Percentiles rank a stretch among this genome's conserved stretches.
Conservation (phyloP, 2,329 filamentous ascomycete genomes). For the Venturia nashicola region DNA sequence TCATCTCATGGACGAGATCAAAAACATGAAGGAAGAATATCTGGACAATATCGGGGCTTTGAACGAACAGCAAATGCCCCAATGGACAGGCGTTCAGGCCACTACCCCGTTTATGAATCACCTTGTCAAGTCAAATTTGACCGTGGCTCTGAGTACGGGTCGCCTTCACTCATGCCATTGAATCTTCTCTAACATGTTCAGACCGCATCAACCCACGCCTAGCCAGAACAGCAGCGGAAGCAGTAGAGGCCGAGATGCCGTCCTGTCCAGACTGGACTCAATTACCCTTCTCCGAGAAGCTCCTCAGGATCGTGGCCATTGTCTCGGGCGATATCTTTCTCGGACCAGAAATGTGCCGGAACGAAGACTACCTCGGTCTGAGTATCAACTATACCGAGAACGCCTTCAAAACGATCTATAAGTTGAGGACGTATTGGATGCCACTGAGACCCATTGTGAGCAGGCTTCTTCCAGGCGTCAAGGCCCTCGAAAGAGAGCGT, state of each 20-base stretch:
- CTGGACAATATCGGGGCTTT: background rate
- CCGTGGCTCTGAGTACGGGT: background rate
- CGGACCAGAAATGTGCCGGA: conserved; percentile 4
- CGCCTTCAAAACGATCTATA: background rate
- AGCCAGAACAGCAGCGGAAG: background rate
- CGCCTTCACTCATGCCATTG: background rate
- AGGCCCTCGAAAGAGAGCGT: conserved; percentile 10
- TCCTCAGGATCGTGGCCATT: background rate
- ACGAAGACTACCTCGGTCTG: background rate
- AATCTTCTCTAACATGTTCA: background rate
- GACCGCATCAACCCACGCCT: background rate
- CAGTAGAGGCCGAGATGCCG: background rate
- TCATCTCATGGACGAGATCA: background rate
- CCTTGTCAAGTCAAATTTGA: background rate
- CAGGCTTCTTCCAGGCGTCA: background rate
- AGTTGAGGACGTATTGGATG: background rate
- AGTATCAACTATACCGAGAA: background rate
- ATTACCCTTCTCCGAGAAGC: background rate
- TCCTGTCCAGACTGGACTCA: conserved; percentile 8
- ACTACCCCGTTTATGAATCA: background rate
- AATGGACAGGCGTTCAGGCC: background rate
- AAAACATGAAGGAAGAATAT: background rate
- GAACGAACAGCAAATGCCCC: background rate
- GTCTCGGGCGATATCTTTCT: conserved; percentile 6
- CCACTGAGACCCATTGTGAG: background rate